A percentile compares a stretch with the other conserved stretches of the same genome.
Evolutionary conservation across 177 flowering plant genomes (phyloP).

Genomic region (Vitis hybrid): DNA sequence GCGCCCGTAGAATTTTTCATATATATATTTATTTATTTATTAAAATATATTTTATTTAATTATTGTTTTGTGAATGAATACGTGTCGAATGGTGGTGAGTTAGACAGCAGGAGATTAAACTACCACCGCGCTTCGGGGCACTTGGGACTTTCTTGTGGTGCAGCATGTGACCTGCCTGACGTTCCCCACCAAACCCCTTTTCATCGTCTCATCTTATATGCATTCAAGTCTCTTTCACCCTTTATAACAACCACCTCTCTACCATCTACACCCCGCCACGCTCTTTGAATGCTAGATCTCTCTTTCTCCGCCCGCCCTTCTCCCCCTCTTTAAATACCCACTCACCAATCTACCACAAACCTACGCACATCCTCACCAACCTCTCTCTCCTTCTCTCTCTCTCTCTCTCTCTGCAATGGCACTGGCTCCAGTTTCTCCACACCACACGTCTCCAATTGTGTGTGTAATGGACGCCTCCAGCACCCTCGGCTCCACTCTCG

Average conservation of each 20-base stretch:
- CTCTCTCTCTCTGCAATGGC: constrained; percentile 25
- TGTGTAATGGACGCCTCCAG: constrained; percentile 87
- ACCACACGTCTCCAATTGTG: constrained; percentile 29
- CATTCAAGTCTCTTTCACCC: constrained; percentile 1
- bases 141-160: not conserved
- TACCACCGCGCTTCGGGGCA: no score
- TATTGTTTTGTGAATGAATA: no score
- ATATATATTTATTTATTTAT: no score
- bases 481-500: constrained; percentile 48
- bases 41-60: no score
- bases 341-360: constrained; percentile 2
- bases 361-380: no score
- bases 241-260: constrained; percentile 24
- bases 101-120: no score
- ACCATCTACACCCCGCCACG: constrained; percentile 26
- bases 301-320: not conserved
- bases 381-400: not conserved
- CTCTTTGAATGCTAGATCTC: constrained; percentile 42
- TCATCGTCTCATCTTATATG: not conserved
- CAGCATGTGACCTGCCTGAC: no score
- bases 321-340: constrained; percentile 9
- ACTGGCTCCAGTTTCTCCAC: constrained; percentile 5
- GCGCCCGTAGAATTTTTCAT: no score
- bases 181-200: not conserved
- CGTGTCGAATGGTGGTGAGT: no score